phyloP scores from a whole-genome alignment of 1,284 basidiomycete species.

The Schizopora paradoxa region DNA sequence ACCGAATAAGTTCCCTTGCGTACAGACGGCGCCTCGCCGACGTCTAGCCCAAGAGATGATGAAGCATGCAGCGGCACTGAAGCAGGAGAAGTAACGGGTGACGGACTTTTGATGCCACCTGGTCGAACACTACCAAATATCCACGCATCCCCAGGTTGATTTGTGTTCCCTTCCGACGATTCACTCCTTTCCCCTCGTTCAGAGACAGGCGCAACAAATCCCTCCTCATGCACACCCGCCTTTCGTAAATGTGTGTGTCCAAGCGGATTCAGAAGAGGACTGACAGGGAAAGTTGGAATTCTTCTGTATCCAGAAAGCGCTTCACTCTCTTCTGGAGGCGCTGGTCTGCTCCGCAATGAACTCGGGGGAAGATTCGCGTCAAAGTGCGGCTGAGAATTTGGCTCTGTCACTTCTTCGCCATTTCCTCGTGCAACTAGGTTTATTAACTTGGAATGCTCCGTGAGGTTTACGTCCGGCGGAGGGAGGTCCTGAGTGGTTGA shows the following conservation, averaged over 20 bases:
- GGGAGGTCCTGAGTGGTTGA: neutral
- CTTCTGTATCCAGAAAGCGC: conserved; percentile 25
- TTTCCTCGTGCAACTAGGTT: neutral
- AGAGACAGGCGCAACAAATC: too few species aligned
- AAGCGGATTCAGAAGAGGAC: conserved; percentile 12
- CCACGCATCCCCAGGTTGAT: conserved; percentile 28
- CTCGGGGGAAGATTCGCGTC: conserved; percentile 19
- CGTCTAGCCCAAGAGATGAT: conserved; percentile 18
- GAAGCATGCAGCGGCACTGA: conserved; percentile 8
- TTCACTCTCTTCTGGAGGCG: conserved; percentile 23
- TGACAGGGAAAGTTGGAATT: conserved; percentile 13
- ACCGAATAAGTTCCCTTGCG: conserved; percentile 6
- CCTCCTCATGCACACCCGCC: too few species aligned
- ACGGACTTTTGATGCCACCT: conserved; percentile 27
- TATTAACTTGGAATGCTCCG: neutral
- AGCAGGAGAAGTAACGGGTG: conserved; percentile 22
- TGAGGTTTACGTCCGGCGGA: neutral
- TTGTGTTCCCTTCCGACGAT: too few species aligned
- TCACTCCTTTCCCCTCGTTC: too few species aligned
- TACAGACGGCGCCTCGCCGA: conserved; percentile 9
- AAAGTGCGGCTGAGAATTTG: neutral
- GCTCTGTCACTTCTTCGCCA: neutral
- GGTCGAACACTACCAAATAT: conserved; percentile 49
- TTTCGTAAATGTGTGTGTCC: conserved; percentile 18
- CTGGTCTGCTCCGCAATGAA: conserved; percentile 18